Evolutionary conservation across 2,329 filamentous ascomycete genomes (phyloP).

Genomic region (Macrophomina pseudophaseolina): DNA sequence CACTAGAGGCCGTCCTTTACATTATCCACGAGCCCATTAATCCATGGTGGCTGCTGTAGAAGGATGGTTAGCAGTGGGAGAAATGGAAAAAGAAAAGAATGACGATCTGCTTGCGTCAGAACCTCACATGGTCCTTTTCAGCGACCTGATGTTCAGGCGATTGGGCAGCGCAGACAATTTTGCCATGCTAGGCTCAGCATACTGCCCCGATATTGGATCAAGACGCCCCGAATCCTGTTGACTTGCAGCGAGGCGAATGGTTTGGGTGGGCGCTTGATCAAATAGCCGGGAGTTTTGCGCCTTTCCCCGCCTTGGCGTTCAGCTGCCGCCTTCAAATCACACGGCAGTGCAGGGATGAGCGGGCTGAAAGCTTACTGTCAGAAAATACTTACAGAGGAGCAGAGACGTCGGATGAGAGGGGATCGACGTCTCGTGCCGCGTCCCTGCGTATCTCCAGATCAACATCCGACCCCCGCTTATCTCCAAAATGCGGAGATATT

Average conservation of each 20-base stretch:
- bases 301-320: not conserved
- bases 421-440: not conserved
- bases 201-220: no score
- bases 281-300: not conserved
- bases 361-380: not conserved
- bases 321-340: not conserved
- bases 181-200: not conserved
- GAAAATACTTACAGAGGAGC: not conserved
- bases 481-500: constrained; percentile 4
- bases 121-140: not conserved
- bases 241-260: not conserved
- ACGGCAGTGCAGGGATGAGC: not conserved
- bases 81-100: not conserved
- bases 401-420: not conserved
- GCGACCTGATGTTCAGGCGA: not conserved
- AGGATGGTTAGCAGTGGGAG: no score
- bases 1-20: no score
- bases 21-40: no score
- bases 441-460: constrained; percentile 19
- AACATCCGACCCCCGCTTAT: constrained; percentile 15
- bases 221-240: not conserved
- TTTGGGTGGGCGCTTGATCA: no score
- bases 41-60: no score
- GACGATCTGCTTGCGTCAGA: not conserved
- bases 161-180: not conserved